Evolutionary conservation across 1,284 basidiomycete species (phyloP).

Genomic region (Sporisorium scitamineum): DNA sequence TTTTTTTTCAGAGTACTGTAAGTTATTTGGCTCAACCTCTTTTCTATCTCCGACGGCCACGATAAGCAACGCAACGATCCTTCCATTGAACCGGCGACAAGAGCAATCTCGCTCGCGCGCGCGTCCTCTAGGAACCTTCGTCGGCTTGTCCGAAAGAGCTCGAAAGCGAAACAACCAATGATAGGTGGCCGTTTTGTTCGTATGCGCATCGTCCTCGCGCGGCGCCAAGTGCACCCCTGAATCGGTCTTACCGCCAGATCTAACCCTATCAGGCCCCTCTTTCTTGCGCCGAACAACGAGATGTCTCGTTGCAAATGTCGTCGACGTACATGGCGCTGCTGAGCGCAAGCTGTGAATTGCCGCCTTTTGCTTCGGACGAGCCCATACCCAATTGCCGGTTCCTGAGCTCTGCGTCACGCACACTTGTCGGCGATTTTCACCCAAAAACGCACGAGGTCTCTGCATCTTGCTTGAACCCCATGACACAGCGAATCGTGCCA

Average conservation of each 20-base stretch:
- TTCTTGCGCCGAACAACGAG: too few relatives aligned
- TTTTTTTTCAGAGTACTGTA: background rate
- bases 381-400: background rate
- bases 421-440: background rate
- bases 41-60: constrained; percentile 31
- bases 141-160: background rate
- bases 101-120: background rate
- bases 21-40: constrained; percentile 21
- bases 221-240: background rate
- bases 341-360: background rate
- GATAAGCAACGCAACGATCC: constrained; percentile 23
- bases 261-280: too few relatives aligned
- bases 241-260: background rate
- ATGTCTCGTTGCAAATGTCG: constrained; percentile 7
- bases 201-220: background rate
- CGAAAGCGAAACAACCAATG: background rate
- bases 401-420: background rate
- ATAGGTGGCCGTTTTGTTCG: background rate
- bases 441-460: background rate
- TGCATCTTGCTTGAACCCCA: background rate
- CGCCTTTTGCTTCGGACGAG: background rate
- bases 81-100: too few relatives aligned
- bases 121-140: background rate
- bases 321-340: constrained; percentile 14
- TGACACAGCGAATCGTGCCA: background rate